Conservation (phyloP, 2,329 filamentous ascomycete genomes). For the Fusarium miscanthi region DNA sequence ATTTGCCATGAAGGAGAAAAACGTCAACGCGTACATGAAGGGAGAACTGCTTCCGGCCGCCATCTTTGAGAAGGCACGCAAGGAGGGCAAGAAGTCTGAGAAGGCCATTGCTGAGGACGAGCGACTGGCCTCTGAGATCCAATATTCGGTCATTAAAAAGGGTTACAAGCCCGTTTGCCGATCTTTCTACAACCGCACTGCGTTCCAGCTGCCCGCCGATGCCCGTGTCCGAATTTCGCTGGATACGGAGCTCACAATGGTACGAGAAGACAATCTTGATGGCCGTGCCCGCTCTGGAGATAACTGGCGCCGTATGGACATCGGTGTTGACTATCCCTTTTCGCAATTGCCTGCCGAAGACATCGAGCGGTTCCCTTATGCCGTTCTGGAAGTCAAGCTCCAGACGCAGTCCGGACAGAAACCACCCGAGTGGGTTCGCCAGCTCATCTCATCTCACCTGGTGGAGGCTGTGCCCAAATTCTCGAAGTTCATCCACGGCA, state of each 20-base stretch:
- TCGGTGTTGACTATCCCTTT: conserved; percentile 96
- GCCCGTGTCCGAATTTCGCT: conserved; percentile 96
- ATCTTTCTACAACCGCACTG: conserved; percentile 97
- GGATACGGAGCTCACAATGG: conserved; percentile 95
- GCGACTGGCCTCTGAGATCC: conserved; percentile 88
- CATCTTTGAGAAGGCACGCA: conserved; percentile 96
- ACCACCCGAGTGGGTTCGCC: conserved; percentile 94
- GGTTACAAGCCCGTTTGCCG: conserved; percentile 89
- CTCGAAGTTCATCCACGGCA: conserved; percentile 98
- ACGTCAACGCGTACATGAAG: conserved; percentile 89
- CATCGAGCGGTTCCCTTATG: conserved; percentile 92
- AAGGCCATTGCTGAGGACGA: conserved; percentile 93
- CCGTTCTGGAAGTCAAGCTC: conserved; percentile 95
- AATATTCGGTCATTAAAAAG: conserved; percentile 91
- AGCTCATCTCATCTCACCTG: conserved; percentile 91
- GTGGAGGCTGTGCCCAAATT: conserved; percentile 99
- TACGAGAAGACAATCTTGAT: conserved; percentile 94
- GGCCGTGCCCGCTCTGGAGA: conserved; percentile 79
- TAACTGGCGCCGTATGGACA: conserved; percentile 97
- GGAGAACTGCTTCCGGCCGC: conserved; percentile 86
- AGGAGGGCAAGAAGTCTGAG: conserved; percentile 92
- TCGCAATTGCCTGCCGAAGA: conserved; percentile 86
- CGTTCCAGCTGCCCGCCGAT: conserved; percentile 96
- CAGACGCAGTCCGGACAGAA: conserved; percentile 97
- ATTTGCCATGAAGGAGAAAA: conserved; percentile 96